phyloP scores from a whole-genome alignment of 148 eudicot genomes.

The Euryodendron excelsum region DNA sequence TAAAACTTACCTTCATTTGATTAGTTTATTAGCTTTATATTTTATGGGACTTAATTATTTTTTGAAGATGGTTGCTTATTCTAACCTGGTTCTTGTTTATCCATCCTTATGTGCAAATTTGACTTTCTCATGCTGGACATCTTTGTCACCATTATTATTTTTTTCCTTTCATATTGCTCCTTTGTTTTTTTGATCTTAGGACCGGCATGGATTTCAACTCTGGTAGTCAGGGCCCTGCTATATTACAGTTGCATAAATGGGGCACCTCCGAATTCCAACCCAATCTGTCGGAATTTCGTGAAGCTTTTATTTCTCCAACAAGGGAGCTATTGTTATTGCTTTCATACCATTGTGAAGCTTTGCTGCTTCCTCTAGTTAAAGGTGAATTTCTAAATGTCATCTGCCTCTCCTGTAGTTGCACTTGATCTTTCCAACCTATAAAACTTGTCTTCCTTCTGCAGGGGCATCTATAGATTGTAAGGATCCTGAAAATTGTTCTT shows the following conservation, averaged over 20 bases:
- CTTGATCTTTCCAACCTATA: not conserved
- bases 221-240: conserved; percentile 49
- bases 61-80: not conserved
- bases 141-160: not conserved
- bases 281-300: conserved; percentile 56
- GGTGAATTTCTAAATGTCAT: conserved; percentile 33
- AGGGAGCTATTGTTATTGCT: conserved; percentile 64
- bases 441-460: conserved; percentile 24
- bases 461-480: conserved; percentile 29
- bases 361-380: conserved; percentile 64
- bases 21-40: not conserved
- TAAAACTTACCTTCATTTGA: not conserved
- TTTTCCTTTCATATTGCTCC: not conserved
- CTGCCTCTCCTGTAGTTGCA: not conserved
- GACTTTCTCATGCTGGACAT: not conserved
- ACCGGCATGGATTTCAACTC: conserved; percentile 13
- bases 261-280: conserved; percentile 42
- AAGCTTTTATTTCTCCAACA: conserved; percentile 88
- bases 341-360: conserved; percentile 62
- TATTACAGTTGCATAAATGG: conserved; percentile 85
- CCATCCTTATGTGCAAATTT: not conserved
- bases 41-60: not conserved
- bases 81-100: not conserved
- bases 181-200: not conserved
- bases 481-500: conserved; percentile 32